Base-by-base conservation (phyloP, 495 filamentous ascomycete genomes). In the Bryoglossum gracile region DNA sequence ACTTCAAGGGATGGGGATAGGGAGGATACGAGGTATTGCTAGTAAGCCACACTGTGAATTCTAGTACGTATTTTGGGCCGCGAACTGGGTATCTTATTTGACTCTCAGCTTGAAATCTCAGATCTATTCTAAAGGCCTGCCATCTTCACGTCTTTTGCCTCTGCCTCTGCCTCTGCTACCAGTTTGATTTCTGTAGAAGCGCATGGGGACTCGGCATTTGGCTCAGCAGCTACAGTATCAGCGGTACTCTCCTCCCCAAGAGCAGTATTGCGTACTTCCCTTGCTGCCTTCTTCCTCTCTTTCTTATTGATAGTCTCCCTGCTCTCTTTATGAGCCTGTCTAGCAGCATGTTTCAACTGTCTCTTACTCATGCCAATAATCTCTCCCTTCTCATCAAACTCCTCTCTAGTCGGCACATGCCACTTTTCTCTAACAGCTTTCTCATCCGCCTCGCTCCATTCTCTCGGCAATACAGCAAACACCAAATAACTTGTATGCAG, bases 401-500 rank as follows among this genome's bases (percentile, higher is more conserved):
- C 45, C 4, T 43, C 56, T 43, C 30, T 21, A 37, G 36, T 35
- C 44, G 63, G 54, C 8, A 79, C 69, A 3, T 78, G 72, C 75
- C 83, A 91, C 50, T 70, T 75, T 48, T 69, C 73, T 37, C 67
- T 64, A 23, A 81, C 85, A 13, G 66, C 71, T n/a, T 73, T 69
- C 66, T 99, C 92, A 57, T 95, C 85, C 54, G 84, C 86, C 40
- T 79, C 83, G 0, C 68, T 80, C 94, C 92, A 97, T 43, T 84
- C 83, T 41, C 79, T 70, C 10, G 94, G 94, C 44, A 99, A 66
- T 4, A 92, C 68, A 1, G 94, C 92, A 75, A 99, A 98, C 4
- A 94, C 84, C 13, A 99, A 73, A 64, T 97, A 99, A 10, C 82
- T 88, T 0, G 92, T 99, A 65, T 99, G 92, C 8, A 81, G 89